Evolutionary conservation across 371 early-diverging fungal species (phyloP).

Genomic region (Mucor plumbeus): DNA sequence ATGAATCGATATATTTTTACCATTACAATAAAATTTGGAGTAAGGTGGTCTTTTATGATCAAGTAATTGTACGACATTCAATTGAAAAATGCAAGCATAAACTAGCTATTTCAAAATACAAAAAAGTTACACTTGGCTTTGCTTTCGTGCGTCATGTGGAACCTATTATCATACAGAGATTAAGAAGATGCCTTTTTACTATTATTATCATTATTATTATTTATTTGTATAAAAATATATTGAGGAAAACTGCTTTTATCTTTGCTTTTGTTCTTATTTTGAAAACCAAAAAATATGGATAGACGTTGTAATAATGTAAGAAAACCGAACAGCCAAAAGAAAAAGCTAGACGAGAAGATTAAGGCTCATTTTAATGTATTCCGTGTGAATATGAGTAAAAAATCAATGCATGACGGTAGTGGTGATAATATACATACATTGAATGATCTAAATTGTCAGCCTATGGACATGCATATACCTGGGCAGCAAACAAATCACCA

Average conservation of each 20-base stretch:
- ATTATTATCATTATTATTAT: no score
- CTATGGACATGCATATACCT: neutral
- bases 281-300: neutral
- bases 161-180: neutral
- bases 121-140: slow-evolving; percentile 4
- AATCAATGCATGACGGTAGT: neutral
- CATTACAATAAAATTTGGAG: neutral
- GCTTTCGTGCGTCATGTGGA: neutral
- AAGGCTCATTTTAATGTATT: neutral
- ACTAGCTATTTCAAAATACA: neutral
- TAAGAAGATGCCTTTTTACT: neutral
- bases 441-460: neutral
- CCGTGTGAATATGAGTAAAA: neutral
- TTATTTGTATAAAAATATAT: neutral
- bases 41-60: neutral
- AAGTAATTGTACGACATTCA: neutral
- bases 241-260: neutral
- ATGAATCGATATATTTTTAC: neutral
- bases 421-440: neutral
- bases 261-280: neutral
- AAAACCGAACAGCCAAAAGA: neutral
- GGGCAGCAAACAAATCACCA: neutral
- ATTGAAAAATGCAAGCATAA: neutral
- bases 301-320: neutral
- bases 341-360: neutral